Conservation (phyloP, 352 stramenopile genomes). For the Phytophthora cactorum region DNA sequence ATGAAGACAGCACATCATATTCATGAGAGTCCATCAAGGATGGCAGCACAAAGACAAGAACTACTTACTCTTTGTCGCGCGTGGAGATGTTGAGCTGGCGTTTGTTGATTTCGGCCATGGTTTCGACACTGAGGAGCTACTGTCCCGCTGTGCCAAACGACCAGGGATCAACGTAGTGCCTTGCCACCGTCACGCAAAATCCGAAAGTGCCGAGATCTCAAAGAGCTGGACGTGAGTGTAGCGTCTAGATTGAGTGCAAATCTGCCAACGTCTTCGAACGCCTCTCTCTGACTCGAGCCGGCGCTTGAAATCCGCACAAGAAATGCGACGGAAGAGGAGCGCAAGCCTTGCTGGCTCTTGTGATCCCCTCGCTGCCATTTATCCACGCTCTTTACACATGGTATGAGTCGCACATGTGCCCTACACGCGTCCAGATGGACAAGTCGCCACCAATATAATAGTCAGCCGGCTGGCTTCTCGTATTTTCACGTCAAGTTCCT, state of each 20-base stretch:
- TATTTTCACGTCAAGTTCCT: constrained; percentile 5
- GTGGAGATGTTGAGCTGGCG: constrained; percentile 24
- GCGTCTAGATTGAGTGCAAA: constrained; percentile 12
- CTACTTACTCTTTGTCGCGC: constrained; percentile 29
- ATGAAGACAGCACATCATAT: constrained; percentile 1
- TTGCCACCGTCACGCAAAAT: constrained; percentile 25
- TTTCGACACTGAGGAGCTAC: constrained; percentile 11
- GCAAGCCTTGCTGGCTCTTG: constrained; percentile 29
- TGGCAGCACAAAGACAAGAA: constrained; percentile 13
- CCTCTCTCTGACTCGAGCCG: constrained; percentile 24
- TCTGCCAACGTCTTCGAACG: constrained; percentile 17
- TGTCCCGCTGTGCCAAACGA: constrained; percentile 10
- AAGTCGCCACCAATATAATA: constrained; percentile 18
- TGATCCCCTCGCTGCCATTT: constrained; percentile 26
- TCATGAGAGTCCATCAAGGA: constrained; percentile 13
- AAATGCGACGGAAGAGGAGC: constrained; percentile 37
- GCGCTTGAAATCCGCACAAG: constrained; percentile 12
- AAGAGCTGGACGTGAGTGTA: constrained; percentile 10
- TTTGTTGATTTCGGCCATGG: constrained; percentile 31
- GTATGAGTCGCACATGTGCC: constrained; percentile 23
- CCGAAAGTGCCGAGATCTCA: constrained; percentile 23
- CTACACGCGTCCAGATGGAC: constrained; percentile 37
- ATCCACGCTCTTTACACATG: constrained; percentile 36
- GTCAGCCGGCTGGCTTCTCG: constrained; percentile 11
- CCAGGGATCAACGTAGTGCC: constrained; percentile 12